These are phyloP conservation scores for Umbelopsis sp. DNA, from an alignment of 192 early-diverging fungal species.

Conservation along the genomic window DNA sequence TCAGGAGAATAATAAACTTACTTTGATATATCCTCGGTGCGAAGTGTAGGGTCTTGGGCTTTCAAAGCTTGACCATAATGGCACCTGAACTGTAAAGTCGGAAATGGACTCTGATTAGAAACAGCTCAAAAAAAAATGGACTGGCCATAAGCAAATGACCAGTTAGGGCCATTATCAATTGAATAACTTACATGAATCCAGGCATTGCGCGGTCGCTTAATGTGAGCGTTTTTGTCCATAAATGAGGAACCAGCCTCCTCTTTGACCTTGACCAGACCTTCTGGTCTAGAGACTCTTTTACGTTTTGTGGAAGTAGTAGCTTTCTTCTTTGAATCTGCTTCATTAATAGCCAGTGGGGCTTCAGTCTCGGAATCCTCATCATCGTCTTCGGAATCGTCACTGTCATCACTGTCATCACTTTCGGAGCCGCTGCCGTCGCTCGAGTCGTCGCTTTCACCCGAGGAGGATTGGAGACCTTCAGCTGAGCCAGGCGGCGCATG, in stretches of 20 bases:
- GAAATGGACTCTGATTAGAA: background rate
- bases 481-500: background rate
- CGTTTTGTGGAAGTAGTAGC: background rate
- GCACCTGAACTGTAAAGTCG: constrained; percentile 34
- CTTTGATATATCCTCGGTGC: constrained; percentile 45
- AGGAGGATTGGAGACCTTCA: too few species aligned
- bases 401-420: background rate
- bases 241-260: constrained; percentile 18
- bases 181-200: constrained; percentile 40
- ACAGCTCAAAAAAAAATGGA: background rate
- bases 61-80: constrained; percentile 46
- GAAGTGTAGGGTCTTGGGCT: constrained; percentile 39
- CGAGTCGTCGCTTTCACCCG: too few species aligned
- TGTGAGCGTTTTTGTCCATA: constrained; percentile 39
- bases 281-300: background rate
- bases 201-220: constrained; percentile 43
- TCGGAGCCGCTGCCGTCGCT: background rate
- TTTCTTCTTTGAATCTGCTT: background rate
- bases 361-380: background rate
- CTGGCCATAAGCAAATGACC: background rate
- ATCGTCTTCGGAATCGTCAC: background rate
- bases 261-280: background rate
- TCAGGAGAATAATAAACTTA: constrained; percentile 9
- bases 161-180: background rate
- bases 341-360: background rate